phyloP scores from a whole-genome alignment of 306 rosid species.

The Glycine latifolia region DNA sequence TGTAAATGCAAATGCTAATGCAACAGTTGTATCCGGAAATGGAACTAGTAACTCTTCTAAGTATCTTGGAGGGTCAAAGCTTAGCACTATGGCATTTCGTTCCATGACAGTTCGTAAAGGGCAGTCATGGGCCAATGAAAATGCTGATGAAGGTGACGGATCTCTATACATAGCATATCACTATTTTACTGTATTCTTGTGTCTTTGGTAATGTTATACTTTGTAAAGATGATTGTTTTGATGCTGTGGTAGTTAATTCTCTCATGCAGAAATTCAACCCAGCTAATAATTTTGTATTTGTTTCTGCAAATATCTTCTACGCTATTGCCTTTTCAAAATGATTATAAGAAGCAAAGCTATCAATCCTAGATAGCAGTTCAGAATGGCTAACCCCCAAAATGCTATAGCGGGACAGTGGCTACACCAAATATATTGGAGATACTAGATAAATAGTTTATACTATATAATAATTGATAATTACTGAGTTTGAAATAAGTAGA shows the following conservation, averaged over 20 bases:
- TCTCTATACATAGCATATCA: neutral
- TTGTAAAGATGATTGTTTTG: slow-evolving; percentile 32
- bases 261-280: neutral
- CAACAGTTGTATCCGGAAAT: slow-evolving; percentile 68
- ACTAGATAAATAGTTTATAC: neutral
- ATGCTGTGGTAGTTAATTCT: slow-evolving; percentile 7
- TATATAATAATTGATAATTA: neutral
- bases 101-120: slow-evolving; percentile 75
- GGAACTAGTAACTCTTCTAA: slow-evolving; percentile 82
- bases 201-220: slow-evolving; percentile 23
- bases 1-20: slow-evolving; percentile 65
- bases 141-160: slow-evolving; percentile 78
- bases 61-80: slow-evolving; percentile 86
- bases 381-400: slow-evolving; percentile 3
- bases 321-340: slow-evolving; percentile 15
- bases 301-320: slow-evolving; percentile 24
- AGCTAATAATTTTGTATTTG: slow-evolving; percentile 12
- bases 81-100: slow-evolving; percentile 77
- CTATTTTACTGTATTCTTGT: slow-evolving; percentile 13
- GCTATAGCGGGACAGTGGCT: neutral
- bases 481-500: neutral
- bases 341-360: slow-evolving; percentile 2
- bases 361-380: neutral
- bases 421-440: neutral
- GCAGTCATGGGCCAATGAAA: slow-evolving; percentile 88